Evolutionary conservation across 2,329 filamentous ascomycete species (phyloP), one percentile per base, ranked within the genome.

Genomic region (Botryotinia globosa): DNA sequence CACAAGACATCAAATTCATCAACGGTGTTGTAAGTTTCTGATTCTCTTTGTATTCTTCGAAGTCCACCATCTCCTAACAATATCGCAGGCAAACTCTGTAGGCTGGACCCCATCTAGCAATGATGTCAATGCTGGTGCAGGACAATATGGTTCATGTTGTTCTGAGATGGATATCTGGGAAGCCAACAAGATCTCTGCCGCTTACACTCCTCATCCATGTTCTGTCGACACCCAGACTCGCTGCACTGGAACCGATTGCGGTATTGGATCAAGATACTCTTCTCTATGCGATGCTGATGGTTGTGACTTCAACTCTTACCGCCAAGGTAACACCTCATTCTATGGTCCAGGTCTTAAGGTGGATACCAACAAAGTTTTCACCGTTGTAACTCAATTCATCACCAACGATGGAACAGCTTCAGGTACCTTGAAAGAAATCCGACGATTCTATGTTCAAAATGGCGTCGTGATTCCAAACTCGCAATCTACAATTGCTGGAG

Each of bases 131-230:
- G 83, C 86, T 44, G 88, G 88, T 72, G 77, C 80, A 44, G 87
- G 87, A 63, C 80, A 82, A 63, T 83, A 85, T 71, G 90, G 90
- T 76, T 84, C 89, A 59, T 91, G 90, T 85, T 92, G 90, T 81
- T 83, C 86, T 61, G 90, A 92, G 82, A 89, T 92, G 86, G 90
- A 92, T 78, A 85, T 90, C 79, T 90, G 88, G 88, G 88, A 90
- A 80, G 87, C 88, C 66, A 90, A 90, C 83, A 84, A 82, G 73
- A 84, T 88, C 77, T 85, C 88, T 34, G 84, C 83, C 34, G 88
- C 88, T 34, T 85, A 85, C 76, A 90, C 88, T 25, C 87, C 88
- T 59, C 88, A 90, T 79, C 83, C 86, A 71, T 90, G 88, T 82
- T 83, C 82, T 69, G 80, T 81, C 45, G 77, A 80, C 14, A 83